phyloP scores from a whole-genome alignment of 352 stramenopile species.

The Pythium chondricola region DNA sequence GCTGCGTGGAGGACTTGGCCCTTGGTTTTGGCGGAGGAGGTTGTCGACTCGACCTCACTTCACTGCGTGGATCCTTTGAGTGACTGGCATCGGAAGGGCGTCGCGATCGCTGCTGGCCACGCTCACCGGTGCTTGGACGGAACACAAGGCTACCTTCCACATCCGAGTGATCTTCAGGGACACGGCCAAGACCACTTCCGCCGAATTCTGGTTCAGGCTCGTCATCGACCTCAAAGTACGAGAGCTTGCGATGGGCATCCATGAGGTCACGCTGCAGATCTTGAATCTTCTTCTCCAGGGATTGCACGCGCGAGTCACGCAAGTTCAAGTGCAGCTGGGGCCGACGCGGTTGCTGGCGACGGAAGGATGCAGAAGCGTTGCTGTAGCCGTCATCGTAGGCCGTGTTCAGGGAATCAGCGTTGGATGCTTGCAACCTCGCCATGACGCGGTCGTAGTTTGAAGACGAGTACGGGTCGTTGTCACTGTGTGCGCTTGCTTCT shows the following conservation, averaged over 20 bases:
- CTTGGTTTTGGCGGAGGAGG: background rate
- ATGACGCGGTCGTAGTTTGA: slow-evolving; percentile 65
- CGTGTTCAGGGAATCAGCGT: slow-evolving; percentile 4
- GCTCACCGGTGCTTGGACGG: background rate
- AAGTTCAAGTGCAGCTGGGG: no score
- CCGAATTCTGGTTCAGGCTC: slow-evolving; percentile 43
- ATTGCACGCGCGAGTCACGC: slow-evolving; percentile 5
- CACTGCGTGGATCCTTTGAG: no score
- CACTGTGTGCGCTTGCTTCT: slow-evolving; percentile 21
- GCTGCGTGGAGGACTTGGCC: background rate
- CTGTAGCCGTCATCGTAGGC: slow-evolving; percentile 10
- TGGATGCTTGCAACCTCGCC: slow-evolving; percentile 9
- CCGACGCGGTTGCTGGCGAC: background rate
- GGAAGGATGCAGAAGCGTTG: slow-evolving; percentile 1
- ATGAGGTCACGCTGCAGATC: slow-evolving; percentile 51
- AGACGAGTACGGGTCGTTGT: slow-evolving; percentile 44
- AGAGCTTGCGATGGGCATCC: slow-evolving; percentile 56
- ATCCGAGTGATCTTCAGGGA: slow-evolving; percentile 25
- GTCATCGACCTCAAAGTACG: slow-evolving; percentile 46
- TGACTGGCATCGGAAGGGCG: slow-evolving; percentile 4
- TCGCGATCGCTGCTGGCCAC: slow-evolving; percentile 3
- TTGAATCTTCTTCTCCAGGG: slow-evolving; percentile 55
- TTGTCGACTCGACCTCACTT: no score
- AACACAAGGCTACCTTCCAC: slow-evolving; percentile 7
- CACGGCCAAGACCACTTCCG: slow-evolving; percentile 21